phyloP scores from a whole-genome alignment of 2,329 filamentous ascomycete species.

The Scorias spongiosa region DNA sequence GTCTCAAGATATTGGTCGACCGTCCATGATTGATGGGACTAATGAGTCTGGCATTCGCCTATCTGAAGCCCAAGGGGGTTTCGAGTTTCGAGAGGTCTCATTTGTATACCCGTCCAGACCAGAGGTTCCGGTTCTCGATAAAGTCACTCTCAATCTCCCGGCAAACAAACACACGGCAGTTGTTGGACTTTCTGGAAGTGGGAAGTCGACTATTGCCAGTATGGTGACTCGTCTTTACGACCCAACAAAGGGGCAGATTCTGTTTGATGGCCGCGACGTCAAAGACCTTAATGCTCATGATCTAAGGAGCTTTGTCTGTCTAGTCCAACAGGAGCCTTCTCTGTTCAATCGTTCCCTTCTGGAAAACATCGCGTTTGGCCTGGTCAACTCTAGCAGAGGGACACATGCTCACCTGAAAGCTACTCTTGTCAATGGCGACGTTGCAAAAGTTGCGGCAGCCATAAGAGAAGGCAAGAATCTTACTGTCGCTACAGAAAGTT shows the following conservation, averaged over 20 bases:
- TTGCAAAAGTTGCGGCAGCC: not conserved
- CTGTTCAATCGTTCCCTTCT: slow-evolving; percentile 29
- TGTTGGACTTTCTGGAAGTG: slow-evolving; percentile 43
- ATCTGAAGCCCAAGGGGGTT: slow-evolving; percentile 7
- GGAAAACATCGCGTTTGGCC: slow-evolving; percentile 12
- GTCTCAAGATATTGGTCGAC: slow-evolving; percentile 20
- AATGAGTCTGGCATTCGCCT: not conserved
- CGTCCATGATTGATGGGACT: slow-evolving; percentile 18
- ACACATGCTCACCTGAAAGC: slow-evolving; percentile 2
- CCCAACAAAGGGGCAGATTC: slow-evolving; percentile 12
- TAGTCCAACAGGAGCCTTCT: slow-evolving; percentile 13
- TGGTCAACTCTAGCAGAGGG: not conserved
- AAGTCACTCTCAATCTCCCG: slow-evolving; percentile 23
- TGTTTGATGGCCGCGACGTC: slow-evolving; percentile 34
- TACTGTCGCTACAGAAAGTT: too few species aligned
- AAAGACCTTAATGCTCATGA: slow-evolving; percentile 32
- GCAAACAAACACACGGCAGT: slow-evolving; percentile 38
- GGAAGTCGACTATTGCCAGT: slow-evolving; percentile 41
- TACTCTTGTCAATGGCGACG: not conserved
- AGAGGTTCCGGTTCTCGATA: slow-evolving; percentile 27
- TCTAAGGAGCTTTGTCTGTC: slow-evolving; percentile 30
- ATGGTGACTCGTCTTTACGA: slow-evolving; percentile 43
- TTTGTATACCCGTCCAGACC: slow-evolving; percentile 26
- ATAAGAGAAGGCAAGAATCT: not conserved
- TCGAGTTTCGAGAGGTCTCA: slow-evolving; percentile 24